A percentile compares a stretch with the other conserved stretches of the same genome.
phyloP scores from a whole-genome alignment of 179 eudicot species.

The Beta macrorhiza region DNA sequence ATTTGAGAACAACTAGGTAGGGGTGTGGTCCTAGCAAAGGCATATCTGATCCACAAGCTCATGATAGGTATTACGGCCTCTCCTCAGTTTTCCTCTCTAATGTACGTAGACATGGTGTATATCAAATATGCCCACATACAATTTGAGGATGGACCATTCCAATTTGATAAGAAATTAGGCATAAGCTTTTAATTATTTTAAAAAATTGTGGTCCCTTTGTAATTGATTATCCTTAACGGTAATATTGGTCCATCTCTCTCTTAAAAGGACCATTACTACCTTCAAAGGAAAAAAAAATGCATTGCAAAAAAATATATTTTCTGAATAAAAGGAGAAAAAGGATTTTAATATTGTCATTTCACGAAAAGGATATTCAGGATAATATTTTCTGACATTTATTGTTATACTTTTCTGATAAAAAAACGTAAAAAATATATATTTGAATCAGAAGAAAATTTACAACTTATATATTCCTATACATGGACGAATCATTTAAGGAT shows the following conservation, averaged over 20 bases:
- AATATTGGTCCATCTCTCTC: constrained; percentile 10
- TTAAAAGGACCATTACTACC: background rate
- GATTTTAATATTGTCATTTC: no score
- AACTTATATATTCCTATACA: no score
- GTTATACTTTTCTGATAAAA: no score
- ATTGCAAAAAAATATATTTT: background rate
- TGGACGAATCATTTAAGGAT: no score
- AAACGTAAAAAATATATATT: no score
- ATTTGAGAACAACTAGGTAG: constrained; percentile 9
- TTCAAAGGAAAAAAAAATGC: background rate
- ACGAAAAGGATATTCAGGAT: no score
- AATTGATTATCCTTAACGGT: constrained; percentile 22
- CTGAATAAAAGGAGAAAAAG: no score
- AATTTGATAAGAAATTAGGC: constrained; percentile 16
- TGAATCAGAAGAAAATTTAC: no score
- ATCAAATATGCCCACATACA: constrained; percentile 25
- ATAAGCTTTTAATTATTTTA: constrained; percentile 9
- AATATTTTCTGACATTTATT: no score
- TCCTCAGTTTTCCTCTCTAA: background rate
- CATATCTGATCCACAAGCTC: constrained; percentile 32
- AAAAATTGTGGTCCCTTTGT: constrained; percentile 16
- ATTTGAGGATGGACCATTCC: constrained; percentile 26
- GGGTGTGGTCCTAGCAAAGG: constrained; percentile 22
- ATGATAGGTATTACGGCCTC: constrained; percentile 18
- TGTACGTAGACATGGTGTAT: constrained; percentile 26